Evolutionary conservation across 2,329 filamentous ascomycete species (phyloP), one percentile per base, ranked within the genome.

Genomic region (Pseudocercospora pini-densiflorae): DNA sequence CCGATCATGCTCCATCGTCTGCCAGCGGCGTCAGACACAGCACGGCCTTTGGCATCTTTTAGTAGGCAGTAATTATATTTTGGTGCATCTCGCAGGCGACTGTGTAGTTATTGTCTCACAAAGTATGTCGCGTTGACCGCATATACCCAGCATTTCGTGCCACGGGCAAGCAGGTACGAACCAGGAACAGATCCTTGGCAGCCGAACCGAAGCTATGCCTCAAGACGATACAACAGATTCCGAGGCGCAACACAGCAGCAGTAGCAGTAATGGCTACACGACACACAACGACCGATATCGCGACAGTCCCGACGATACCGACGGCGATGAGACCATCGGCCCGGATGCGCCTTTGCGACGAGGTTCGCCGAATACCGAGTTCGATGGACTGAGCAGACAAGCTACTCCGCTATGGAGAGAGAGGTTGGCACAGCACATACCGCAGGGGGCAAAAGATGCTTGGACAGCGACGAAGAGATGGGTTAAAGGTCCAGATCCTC

Each of bases 401-500:
- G 47, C 31, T 9, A 59, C 62, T 49, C 54, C 66, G 1, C 60
- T 71, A 53, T 75, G 71, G 75, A 68, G 62, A 55, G 67, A 73
- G n/a, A 64, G 70, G 19, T 57, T 76, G 1, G 61, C 63, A 59
- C 64, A 70, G 16, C 65, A 68, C 12, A 70, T 78, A 60, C 76
- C 77, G 2, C 68, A 66, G 3, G 66, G 65, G 1, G 27, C 77
- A 9, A 68, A 72, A 45, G 62, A 68, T 33, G 74, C 74, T 58
- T 83, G 80, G 77, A 69, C 62, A 23, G 74, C 71, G 5, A 76
- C 77, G 5, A 77, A 76, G 64, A 84, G 29, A 72, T 85, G 83
- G 83, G 78, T 81, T 12, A 80, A 82, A 69, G 83, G 83, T 0
- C 83, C 83, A 0, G 75, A 83, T 62, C 83, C 83, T 8, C 80